Base-by-base conservation (phyloP, 1,284 basidiomycete genomes). In the Cryptococcus sp. region DNA sequence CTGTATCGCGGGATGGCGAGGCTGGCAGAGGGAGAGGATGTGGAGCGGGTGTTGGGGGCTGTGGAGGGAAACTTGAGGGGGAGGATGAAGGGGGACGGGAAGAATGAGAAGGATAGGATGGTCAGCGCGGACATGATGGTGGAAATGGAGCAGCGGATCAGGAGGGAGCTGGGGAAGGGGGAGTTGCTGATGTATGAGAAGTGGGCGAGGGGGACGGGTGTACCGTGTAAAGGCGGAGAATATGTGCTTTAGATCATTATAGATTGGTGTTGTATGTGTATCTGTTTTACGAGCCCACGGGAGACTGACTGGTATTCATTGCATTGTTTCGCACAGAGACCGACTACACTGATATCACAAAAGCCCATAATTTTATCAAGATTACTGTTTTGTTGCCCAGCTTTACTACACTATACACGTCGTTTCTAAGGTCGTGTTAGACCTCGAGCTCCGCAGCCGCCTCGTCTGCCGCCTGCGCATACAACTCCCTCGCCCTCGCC, bases 1-100 rank as follows among this genome's bases (percentile, higher is more conserved):
- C 54, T 78, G 37, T 80, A 80, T 56, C 60, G 69, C 23, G 63
- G 67, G 21, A 72, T 72, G 3, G 72, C 73, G 8, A 66, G 68
- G 35, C 46, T 78, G 21, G 65, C 71, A 2, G 57, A 64, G 18
- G 77, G 77, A 0, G 65, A 70, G 35, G 65, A 67, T 46, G 64
- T 69, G 9, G 69, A 74, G 24, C 52, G 64, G 13, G 48, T 62
- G 13, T 46, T 65, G 38, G 24, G 24, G 3, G 37, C 37, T n/a
- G 20, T 28, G 18, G 37, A 24, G 35, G 39, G 20, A 33, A 44
- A 23, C 7, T 13, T 38, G 35, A 39, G 39, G 23, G 12, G 38
- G 24, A 50, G 24, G 16, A 48, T 50, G 20, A 49, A 24, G 16
- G 45, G 36, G 49, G 46, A 15, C 23, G 20, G 20, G 40, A n/a